Conservation (phyloP, 2,329 filamentous ascomycete genomes). For the Diaporthe amygdali region DNA sequence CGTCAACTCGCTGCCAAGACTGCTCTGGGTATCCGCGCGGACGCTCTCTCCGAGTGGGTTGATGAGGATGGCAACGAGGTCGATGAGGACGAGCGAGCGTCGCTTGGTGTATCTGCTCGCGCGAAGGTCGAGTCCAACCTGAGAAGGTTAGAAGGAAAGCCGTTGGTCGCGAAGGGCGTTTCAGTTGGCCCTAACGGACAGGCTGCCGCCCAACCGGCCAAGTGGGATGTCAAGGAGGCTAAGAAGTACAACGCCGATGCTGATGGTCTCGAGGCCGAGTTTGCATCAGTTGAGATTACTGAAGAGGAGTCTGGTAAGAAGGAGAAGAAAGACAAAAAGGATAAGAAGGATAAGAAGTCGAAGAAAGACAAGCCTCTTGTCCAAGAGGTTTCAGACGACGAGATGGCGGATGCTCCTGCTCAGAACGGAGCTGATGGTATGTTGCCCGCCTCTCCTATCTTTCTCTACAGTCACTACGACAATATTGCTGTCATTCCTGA, state of each 20-base stretch:
- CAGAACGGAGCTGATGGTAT: conserved; percentile 23
- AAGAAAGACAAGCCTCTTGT: conserved; percentile 50
- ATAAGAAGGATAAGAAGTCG: conserved; percentile 47
- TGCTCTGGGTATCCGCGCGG: conserved; percentile 89
- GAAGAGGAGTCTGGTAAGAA: conserved; percentile 12
- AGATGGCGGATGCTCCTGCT: conserved; percentile 31
- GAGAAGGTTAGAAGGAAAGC: conserved; percentile 86
- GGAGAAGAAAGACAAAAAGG: conserved; percentile 39
- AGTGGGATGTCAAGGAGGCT: conserved; percentile 91
- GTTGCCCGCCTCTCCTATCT: background rate
- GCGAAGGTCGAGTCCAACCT: conserved; percentile 78
- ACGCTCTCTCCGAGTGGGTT: conserved; percentile 82
- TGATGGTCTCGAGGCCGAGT: conserved; percentile 79
- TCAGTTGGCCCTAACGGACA: conserved; percentile 78
- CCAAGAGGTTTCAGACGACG: conserved; percentile 43
- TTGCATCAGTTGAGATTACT: conserved; percentile 50
- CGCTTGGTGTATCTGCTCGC: conserved; percentile 75
- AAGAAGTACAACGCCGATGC: conserved; percentile 95
- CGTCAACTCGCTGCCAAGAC: conserved; percentile 95
- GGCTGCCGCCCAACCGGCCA: conserved; percentile 64
- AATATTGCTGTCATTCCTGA: conserved; percentile 21
- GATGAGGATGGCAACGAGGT: conserved; percentile 70
- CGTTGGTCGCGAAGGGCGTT: conserved; percentile 76
- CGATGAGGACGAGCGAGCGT: conserved; percentile 88
- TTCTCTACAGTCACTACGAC: background rate